Evolutionary conservation across 2,329 filamentous ascomycete species (phyloP).

Genomic region (Cercospora zeina): DNA sequence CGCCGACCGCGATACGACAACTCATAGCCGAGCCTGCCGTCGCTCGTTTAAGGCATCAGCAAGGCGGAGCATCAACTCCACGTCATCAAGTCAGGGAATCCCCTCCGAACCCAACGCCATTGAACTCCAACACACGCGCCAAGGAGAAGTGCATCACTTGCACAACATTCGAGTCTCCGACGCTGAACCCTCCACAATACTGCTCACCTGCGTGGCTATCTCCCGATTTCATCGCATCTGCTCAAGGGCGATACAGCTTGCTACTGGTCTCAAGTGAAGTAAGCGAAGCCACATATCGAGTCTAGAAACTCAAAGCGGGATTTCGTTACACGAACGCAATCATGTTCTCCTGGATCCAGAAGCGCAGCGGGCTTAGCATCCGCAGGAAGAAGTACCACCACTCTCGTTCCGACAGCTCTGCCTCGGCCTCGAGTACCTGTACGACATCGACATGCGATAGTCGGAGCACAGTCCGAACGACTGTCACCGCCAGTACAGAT

Average conservation of each 20-base stretch:
- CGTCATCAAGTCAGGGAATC: neutral
- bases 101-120: neutral
- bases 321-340: neutral
- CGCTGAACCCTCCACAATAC: conserved; percentile 12
- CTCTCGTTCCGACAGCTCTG: conserved; percentile 10
- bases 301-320: neutral
- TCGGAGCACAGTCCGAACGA: conserved; percentile 10
- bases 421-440: conserved; percentile 9
- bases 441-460: conserved; percentile 14
- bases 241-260: conserved; percentile 14
- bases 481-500: neutral
- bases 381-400: conserved; percentile 13
- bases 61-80: neutral
- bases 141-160: conserved; percentile 12
- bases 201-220: conserved; percentile 14
- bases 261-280: conserved; percentile 2
- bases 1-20: neutral
- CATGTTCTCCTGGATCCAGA: conserved; percentile 15
- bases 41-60: conserved; percentile 6
- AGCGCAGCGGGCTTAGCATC: conserved; percentile 13
- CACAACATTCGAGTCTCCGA: neutral
- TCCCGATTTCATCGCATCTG: conserved; percentile 12
- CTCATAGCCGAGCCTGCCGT: conserved; percentile 1
- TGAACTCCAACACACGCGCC: neutral
- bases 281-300: neutral